phyloP scores from a whole-genome alignment of 257 asterid species.

The Ophiorrhiza pumila region DNA sequence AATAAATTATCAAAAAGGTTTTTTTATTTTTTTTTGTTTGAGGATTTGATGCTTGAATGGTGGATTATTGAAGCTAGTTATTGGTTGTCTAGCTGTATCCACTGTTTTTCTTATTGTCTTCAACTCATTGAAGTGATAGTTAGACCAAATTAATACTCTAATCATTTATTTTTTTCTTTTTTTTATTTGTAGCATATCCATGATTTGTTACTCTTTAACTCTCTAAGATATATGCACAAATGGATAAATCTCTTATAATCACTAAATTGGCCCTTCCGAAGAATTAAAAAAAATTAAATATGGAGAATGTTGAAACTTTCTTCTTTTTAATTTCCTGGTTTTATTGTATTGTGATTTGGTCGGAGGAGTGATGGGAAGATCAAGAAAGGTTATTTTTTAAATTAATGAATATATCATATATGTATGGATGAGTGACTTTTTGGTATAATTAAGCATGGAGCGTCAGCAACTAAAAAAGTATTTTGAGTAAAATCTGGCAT shows the following conservation, averaged over 20 bases:
- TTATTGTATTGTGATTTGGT: no score
- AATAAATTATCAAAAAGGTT: no score
- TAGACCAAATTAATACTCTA: no score
- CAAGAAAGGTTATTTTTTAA: no score
- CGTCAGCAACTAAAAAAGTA: background rate
- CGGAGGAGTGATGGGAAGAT: no score
- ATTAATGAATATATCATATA: no score
- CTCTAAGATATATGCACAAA: background rate
- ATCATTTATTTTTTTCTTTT: no score
- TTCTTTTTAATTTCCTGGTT: background rate
- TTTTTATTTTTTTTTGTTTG: no score
- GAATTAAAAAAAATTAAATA: background rate
- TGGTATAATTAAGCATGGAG: background rate
- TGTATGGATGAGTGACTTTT: background rate
- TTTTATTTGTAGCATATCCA: background rate
- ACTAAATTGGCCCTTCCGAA: background rate
- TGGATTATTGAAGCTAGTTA: background rate
- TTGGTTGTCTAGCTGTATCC: background rate
- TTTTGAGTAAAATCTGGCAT: background rate
- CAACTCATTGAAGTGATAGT: background rate
- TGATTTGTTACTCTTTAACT: background rate
- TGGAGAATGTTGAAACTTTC: background rate
- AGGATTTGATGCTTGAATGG: background rate
- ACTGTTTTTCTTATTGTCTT: background rate
- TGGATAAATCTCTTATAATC: no score